These are phyloP conservation scores for Arthrobotrys sinensis DNA, from an alignment of 2,329 filamentous ascomycete genomes.

Conservation along the genomic window DNA sequence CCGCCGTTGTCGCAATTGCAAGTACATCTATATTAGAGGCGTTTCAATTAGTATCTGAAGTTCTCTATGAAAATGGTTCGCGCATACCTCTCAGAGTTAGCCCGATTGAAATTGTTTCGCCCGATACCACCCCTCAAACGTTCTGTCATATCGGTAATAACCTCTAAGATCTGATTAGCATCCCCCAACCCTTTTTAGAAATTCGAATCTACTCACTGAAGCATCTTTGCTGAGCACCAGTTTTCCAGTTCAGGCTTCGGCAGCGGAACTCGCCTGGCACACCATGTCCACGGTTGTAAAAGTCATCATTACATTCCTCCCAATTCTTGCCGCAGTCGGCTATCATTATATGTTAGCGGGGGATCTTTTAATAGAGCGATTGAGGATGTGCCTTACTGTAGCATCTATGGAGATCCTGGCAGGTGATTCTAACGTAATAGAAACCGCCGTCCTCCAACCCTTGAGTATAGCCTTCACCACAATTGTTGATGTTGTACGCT, in stretches of 20 bases:
- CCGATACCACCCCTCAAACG: constrained; percentile 13
- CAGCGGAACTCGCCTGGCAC: constrained; percentile 4
- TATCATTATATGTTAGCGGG: constrained; percentile 1
- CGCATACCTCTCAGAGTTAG: constrained; percentile 11
- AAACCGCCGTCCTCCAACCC: constrained; percentile 14
- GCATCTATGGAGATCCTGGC: constrained; percentile 27
- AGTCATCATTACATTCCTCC: constrained; percentile 32
- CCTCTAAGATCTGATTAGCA: not conserved
- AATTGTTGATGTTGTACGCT: constrained; percentile 5
- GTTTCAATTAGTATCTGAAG: not conserved
- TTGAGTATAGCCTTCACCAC: constrained; percentile 27
- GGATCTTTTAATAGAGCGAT: not conserved
- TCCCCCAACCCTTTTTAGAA: not conserved
- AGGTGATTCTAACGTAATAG: constrained; percentile 15
- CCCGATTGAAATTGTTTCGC: constrained; percentile 29
- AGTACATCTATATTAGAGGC: constrained; percentile 6
- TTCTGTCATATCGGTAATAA: not conserved
- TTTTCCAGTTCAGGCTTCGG: constrained; percentile 20
- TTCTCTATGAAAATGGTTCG: not conserved
- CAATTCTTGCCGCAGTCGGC: constrained; percentile 25
- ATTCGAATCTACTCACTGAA: not conserved
- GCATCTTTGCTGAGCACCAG: constrained; percentile 10
- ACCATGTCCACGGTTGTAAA: not conserved
- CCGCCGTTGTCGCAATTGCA: constrained; percentile 29
- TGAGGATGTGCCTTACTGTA: constrained; percentile 1